Conservation (phyloP, 306 rosid genomes). For the Castanea mollissima region DNA sequence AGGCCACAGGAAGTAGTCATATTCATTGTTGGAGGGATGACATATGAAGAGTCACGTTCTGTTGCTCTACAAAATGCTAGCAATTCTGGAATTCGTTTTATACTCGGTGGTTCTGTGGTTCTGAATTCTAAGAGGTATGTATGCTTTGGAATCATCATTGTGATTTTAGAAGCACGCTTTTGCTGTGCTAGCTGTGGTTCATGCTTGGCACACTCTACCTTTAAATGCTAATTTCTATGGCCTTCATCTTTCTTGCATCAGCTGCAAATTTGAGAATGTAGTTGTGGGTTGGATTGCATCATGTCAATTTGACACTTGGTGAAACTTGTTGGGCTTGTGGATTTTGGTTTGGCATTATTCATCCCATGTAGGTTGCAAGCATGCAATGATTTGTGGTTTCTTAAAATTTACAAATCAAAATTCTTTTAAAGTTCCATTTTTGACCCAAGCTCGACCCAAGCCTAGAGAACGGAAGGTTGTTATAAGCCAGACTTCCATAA, state of each 20-base stretch:
- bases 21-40: conserved; percentile 92
- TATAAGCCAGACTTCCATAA: not conserved
- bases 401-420: not conserved
- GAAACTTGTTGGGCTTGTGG: not conserved
- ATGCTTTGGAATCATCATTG: conserved; percentile 5
- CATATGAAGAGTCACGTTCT: conserved; percentile 85
- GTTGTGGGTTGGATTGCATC: conserved; percentile 12
- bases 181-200: not conserved
- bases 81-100: conserved; percentile 76
- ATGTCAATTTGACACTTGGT: not conserved
- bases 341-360: not conserved
- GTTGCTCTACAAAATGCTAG: conserved; percentile 78
- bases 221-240: conserved; percentile 1
- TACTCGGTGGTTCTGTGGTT: conserved; percentile 83
- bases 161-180: not conserved
- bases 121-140: conserved; percentile 82
- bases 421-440: not conserved
- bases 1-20: conserved; percentile 94
- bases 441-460: not conserved
- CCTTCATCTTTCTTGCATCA: conserved; percentile 14
- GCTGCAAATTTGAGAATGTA: conserved; percentile 11
- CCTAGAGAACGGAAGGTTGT: not conserved
- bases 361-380: not conserved
- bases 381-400: not conserved
- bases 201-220: conserved; percentile 9